Conservation (phyloP, 495 filamentous ascomycete genomes). For the Penicillium turbatum region DNA sequence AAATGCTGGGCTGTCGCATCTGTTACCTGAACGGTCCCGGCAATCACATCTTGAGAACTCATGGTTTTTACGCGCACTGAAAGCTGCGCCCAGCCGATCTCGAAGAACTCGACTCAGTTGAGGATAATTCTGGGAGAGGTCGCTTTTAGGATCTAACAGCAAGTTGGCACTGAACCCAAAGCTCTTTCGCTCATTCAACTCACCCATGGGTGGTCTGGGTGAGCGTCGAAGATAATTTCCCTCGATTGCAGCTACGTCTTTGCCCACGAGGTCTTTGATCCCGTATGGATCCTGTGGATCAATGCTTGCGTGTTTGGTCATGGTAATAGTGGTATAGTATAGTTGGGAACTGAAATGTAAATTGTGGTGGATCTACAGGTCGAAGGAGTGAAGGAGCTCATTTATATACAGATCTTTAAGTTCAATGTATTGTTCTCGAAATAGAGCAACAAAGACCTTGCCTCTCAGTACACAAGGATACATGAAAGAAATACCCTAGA, state of each 20-base stretch:
- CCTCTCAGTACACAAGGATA: background rate
- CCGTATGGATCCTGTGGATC: background rate
- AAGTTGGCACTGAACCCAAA: conserved; percentile 4
- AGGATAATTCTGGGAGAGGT: conserved; percentile 10
- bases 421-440: background rate
- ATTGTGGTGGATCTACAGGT: background rate
- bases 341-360: background rate
- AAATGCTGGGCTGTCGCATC: background rate
- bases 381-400: background rate
- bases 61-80: conserved; percentile 1
- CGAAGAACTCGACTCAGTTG: conserved; percentile 11
- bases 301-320: background rate
- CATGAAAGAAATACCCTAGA: background rate
- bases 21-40: background rate
- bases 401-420: background rate
- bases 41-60: conserved; percentile 14
- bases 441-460: background rate
- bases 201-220: background rate
- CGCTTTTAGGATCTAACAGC: conserved; percentile 4
- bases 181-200: background rate
- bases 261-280: background rate
- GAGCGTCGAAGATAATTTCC: background rate
- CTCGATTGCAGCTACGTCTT: background rate
- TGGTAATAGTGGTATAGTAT: background rate
- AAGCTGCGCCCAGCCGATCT: conserved; percentile 7